phyloP scores from a whole-genome alignment of 441 rosid genomes.

The Eugenia klotzschiana region DNA sequence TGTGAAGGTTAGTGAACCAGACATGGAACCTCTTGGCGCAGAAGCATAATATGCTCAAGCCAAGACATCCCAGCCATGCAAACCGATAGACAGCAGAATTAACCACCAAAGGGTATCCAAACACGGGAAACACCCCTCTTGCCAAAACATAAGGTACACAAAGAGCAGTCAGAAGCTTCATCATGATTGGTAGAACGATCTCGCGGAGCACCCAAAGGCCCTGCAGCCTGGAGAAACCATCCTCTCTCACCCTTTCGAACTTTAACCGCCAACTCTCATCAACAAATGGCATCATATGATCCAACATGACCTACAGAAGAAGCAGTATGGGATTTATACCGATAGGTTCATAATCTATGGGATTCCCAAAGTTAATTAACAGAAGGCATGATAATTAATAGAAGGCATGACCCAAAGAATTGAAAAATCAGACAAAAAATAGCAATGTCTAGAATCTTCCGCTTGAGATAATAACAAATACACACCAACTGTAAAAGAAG shows the following conservation, averaged over 20 bases:
- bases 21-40: constrained; percentile 81
- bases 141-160: constrained; percentile 86
- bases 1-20: constrained; percentile 97
- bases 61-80: constrained; percentile 90
- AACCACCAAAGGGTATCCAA: constrained; percentile 77
- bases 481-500: not conserved
- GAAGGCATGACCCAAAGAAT: not conserved
- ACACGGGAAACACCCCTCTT: constrained; percentile 79
- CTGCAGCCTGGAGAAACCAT: constrained; percentile 87
- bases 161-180: constrained; percentile 84
- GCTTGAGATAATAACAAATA: not conserved
- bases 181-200: constrained; percentile 75
- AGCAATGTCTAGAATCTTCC: not conserved
- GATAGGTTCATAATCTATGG: not conserved
- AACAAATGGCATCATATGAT: constrained; percentile 90
- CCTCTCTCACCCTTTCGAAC: constrained; percentile 84
- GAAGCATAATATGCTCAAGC: constrained; percentile 49
- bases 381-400: not conserved
- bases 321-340: not conserved
- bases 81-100: constrained; percentile 88
- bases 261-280: constrained; percentile 81
- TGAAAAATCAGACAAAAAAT: not conserved
- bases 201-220: constrained; percentile 86
- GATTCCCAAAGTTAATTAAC: not conserved
- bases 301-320: constrained; percentile 65